These are phyloP conservation scores for Cystobasidium ongulense DNA, from an alignment of 768 basidiomycete species.

Conservation along the genomic window DNA sequence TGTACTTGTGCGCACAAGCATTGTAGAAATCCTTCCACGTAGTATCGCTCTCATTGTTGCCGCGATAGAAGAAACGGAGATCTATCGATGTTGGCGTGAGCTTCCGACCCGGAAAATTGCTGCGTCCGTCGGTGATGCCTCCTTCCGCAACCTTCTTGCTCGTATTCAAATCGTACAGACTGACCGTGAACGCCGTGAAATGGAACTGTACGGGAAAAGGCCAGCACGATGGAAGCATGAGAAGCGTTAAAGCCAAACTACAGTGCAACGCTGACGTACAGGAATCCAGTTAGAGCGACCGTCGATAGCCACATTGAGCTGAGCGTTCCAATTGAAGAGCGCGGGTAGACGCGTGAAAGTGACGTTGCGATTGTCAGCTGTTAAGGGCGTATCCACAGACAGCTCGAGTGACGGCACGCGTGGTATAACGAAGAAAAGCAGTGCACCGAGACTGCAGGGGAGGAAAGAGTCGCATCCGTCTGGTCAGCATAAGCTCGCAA, in stretches of 20 bases:
- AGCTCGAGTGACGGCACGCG: slow-evolving; percentile 13
- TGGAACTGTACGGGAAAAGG: not conserved
- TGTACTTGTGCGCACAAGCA: slow-evolving; percentile 28
- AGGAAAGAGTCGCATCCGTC: not conserved
- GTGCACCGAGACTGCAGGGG: not conserved
- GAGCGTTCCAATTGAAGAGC: slow-evolving; percentile 8
- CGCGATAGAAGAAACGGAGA: slow-evolving; percentile 22
- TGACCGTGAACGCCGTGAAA: not conserved
- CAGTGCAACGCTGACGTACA: too few relatives aligned
- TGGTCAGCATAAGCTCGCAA: not conserved
- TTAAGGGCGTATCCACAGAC: not conserved
- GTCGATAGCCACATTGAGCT: slow-evolving; percentile 28
- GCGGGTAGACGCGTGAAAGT: slow-evolving; percentile 12
- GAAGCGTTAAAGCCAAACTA: too few relatives aligned
- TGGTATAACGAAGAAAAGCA: slow-evolving; percentile 21
- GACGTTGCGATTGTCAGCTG: slow-evolving; percentile 4
- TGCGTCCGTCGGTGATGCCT: slow-evolving; percentile 5
- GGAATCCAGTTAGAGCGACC: slow-evolving; percentile 22
- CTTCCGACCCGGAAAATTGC: slow-evolving; percentile 20
- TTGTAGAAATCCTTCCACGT: slow-evolving; percentile 14
- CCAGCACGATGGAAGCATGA: too few relatives aligned
- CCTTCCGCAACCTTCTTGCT: slow-evolving; percentile 20
- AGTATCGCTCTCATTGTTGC: slow-evolving; percentile 16
- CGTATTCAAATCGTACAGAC: slow-evolving; percentile 17
- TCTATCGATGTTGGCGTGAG: slow-evolving; percentile 20